phyloP scores from a whole-genome alignment of 352 stramenopile genomes.

The Pythium periplocum region DNA sequence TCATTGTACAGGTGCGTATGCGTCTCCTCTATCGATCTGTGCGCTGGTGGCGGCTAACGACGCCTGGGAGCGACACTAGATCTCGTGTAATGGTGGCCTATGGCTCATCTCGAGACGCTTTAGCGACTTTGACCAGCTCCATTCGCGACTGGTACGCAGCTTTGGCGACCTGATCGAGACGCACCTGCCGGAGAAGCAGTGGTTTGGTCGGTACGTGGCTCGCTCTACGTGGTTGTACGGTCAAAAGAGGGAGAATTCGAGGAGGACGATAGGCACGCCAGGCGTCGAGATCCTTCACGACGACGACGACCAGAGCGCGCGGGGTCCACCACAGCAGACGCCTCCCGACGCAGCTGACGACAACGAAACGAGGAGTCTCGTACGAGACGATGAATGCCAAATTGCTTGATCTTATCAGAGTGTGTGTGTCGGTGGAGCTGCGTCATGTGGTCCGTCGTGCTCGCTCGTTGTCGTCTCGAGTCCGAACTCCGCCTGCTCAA shows the following conservation, averaged over 20 bases:
- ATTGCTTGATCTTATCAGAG: constrained; percentile 89
- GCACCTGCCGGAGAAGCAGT: constrained; percentile 79
- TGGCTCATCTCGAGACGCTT: constrained; percentile 83
- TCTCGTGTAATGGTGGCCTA: constrained; percentile 77
- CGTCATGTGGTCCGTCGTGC: not conserved
- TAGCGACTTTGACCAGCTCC: constrained; percentile 86
- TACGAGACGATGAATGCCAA: constrained; percentile 64
- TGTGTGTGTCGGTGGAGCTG: not conserved
- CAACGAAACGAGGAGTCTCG: constrained; percentile 32
- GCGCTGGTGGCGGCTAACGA: no score
- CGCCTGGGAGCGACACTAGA: constrained; percentile 21
- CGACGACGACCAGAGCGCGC: not conserved
- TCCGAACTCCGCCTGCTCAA: not conserved
- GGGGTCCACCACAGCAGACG: not conserved
- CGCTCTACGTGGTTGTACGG: not conserved
- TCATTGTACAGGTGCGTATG: constrained; percentile 54
- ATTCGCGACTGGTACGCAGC: constrained; percentile 60
- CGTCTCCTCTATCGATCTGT: no score
- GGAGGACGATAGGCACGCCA: not conserved
- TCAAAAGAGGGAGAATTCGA: not conserved
- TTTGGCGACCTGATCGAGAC: constrained; percentile 73
- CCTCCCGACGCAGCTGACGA: constrained; percentile 13
- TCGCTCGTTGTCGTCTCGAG: not conserved
- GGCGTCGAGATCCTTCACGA: not conserved
- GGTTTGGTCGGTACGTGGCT: constrained; percentile 68